Conservation (phyloP, 106 monocot genomes). For the Platanthera zijinensis region DNA sequence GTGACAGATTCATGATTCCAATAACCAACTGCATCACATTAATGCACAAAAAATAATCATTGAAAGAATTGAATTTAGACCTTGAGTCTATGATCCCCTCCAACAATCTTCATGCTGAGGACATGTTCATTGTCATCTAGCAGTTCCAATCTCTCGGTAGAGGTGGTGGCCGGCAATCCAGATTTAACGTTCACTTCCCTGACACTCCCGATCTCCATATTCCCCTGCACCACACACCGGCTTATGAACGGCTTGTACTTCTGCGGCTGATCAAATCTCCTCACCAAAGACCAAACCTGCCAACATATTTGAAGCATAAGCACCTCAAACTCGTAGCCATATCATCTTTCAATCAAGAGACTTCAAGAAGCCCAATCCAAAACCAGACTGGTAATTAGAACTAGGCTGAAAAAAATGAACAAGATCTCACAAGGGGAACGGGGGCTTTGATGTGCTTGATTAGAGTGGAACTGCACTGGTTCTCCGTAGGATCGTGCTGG, state of each 20-base stretch:
- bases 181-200: slow-evolving; percentile 84
- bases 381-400: neutral
- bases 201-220: slow-evolving; percentile 67
- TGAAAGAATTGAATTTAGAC: slow-evolving; percentile 11
- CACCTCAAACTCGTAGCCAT: neutral
- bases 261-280: slow-evolving; percentile 58
- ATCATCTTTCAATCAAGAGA: neutral
- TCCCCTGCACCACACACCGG: slow-evolving; percentile 55
- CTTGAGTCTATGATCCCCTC: slow-evolving; percentile 85
- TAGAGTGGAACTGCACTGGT: slow-evolving; percentile 45
- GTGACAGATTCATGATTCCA: neutral
- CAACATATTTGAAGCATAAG: neutral
- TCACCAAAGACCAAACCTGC: slow-evolving; percentile 63
- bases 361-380: neutral
- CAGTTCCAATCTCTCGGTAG: slow-evolving; percentile 67
- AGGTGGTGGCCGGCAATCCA: slow-evolving; percentile 86
- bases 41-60: neutral
- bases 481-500: slow-evolving; percentile 24
- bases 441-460: slow-evolving; percentile 46
- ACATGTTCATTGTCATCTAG: slow-evolving; percentile 73
- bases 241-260: slow-evolving; percentile 67
- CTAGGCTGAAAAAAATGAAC: neutral
- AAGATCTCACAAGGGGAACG: slow-evolving; percentile 26
- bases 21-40: neutral
- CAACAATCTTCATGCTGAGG: slow-evolving; percentile 69